Conservation (phyloP, 495 filamentous ascomycete genomes). For the Letharia lupina region DNA sequence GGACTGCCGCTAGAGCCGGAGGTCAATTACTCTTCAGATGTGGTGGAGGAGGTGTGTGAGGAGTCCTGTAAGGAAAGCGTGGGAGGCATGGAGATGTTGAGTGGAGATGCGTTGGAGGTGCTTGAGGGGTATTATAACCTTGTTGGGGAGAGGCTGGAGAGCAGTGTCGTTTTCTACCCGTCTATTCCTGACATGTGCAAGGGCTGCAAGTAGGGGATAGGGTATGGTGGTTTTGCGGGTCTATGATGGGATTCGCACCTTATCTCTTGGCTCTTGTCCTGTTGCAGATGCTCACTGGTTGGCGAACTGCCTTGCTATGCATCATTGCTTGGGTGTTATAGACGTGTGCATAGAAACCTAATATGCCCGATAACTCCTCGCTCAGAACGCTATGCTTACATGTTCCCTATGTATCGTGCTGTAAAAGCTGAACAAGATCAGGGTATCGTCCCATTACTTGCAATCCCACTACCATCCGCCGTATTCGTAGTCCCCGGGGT, state of each 20-base stretch:
- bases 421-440: background rate
- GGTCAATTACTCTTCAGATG: background rate
- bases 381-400: background rate
- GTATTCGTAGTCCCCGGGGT: background rate
- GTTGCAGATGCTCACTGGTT: background rate
- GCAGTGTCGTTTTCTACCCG: background rate
- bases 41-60: conserved; percentile 1
- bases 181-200: background rate
- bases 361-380: background rate
- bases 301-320: background rate
- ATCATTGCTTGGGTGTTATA: background rate
- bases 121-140: background rate
- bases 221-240: background rate
- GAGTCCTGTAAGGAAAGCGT: background rate
- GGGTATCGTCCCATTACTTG: background rate
- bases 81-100: conserved; percentile 1
- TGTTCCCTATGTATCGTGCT: background rate
- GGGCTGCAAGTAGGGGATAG: background rate
- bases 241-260: background rate
- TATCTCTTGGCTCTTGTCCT: background rate
- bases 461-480: background rate
- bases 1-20: background rate
- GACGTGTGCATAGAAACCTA: background rate
- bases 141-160: background rate
- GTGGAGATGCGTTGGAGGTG: background rate